Base-by-base conservation (phyloP, 2,329 filamentous ascomycete genomes). In the Talaromyces albobiverticillius region DNA sequence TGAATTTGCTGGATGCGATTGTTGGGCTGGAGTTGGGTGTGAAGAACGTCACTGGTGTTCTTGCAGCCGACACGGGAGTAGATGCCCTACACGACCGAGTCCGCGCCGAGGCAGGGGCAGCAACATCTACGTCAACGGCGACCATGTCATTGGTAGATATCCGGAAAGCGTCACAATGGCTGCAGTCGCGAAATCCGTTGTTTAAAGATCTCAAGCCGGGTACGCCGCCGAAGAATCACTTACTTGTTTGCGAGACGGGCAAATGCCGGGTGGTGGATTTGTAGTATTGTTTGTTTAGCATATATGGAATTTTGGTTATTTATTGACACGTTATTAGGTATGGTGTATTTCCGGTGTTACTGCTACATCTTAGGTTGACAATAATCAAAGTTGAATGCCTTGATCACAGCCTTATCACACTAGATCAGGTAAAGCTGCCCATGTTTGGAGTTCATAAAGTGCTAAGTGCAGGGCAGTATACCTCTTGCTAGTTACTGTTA, bases 1-100 rank as follows among this genome's bases (percentile, higher is more conserved):
- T 89, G 0, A 88, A 88, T 3, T 79, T 97, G 62, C 79, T 97
- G 62, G 82, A 84, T 3, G 82, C 82, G 0, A 83, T 97, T 2
- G 89, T 96, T 9, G 83, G 85, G 1, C 83, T 86, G 3, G 82
- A 87, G 56, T 72, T 95, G 3, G 91, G 91, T 0, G 80, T 85
- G 2, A 80, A 80, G 51, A 80, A 80, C 16, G 67, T 84, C 2
- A 79, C 86, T 9, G 74, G 86, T 5, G 75, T 80, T 1, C 77
- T 81, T 8, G 54, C 45, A 6, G 23, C 48, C 11, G 72, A 76
- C 41, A 78, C 62, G 2, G 38, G 18, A 23, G 29, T 25, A 2
- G 32, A 38, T 32, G 10, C 23, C 57, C 57, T 52, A 10, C 36
- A 59, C 58, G 29, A 62, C 45, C 68, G 65, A 40, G 60, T 71